phyloP scores from a whole-genome alignment of 331 rosid genomes.

The Telfairia occidentalis region DNA sequence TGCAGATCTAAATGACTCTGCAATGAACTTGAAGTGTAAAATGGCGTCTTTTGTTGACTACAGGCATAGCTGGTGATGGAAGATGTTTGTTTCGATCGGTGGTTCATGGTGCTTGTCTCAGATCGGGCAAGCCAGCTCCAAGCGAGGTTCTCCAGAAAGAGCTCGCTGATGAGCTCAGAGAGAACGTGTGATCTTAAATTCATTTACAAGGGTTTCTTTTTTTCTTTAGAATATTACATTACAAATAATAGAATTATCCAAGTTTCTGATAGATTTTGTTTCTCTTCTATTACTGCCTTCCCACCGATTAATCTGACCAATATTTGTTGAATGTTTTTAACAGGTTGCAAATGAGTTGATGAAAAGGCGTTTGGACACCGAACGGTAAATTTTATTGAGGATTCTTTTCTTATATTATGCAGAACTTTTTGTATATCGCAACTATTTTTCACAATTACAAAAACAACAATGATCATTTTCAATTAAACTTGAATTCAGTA shows the following conservation, averaged over 20 bases:
- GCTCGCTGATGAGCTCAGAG: constrained; percentile 84
- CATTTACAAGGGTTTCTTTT: background rate
- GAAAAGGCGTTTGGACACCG: constrained; percentile 49
- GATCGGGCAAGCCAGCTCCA: constrained; percentile 57
- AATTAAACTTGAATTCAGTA: background rate
- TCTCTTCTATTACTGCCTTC: background rate
- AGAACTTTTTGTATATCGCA: background rate
- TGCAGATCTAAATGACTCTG: background rate
- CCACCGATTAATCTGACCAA: background rate
- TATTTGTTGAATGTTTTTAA: constrained; percentile 14
- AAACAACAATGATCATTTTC: background rate
- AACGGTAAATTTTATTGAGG: constrained; percentile 39
- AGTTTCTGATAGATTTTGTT: background rate
- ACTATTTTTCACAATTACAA: background rate
- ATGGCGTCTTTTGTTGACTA: constrained; percentile 4
- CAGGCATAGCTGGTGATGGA: constrained; percentile 80
- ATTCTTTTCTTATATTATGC: background rate
- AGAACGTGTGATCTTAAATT: constrained; percentile 27
- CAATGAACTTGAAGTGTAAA: background rate
- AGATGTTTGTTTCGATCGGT: constrained; percentile 90
- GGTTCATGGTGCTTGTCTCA: constrained; percentile 51
- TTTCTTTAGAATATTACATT: background rate
- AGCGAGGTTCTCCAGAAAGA: constrained; percentile 42
- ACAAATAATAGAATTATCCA: background rate
- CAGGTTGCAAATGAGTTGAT: constrained; percentile 81